Evolutionary conservation across 495 filamentous ascomycete species (phyloP), one percentile per base, ranked within the genome.

Genomic region (Hyaloscypha variabilis): DNA sequence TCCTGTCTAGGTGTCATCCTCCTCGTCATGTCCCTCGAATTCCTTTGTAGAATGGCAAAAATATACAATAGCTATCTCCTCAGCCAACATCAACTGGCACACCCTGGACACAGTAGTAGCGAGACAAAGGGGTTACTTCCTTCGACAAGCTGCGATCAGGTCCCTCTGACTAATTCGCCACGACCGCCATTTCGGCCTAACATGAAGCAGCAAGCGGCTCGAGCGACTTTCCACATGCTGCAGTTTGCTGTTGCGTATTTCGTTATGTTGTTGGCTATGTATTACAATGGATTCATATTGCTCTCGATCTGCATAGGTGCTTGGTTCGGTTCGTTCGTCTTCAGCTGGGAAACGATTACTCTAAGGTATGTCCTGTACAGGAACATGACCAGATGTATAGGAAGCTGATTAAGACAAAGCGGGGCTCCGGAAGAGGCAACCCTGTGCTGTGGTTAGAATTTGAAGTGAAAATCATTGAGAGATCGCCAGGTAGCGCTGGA

Each of bases 241-340:
- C 88, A 91, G 67, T 90, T 92, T 70, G 86, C 84, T 0, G 82
- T 89, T 5, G 88, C 88, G 19, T 93, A 91, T 70, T 83, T 91
- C 69, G 74, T 91, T 62, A 90, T 91, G 88, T 72, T 92, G 60
- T 75, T 84, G n/a, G 69, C 69, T 17, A 78, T 78, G 75, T 74
- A 74, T 60, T 75, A 73, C 46, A 75, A 73, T 61, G 66, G 81
- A 0, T 89, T 87, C 67, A 79, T 88, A 56, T 85, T 89, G 56
- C 81, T 88, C 25, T 82, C 77, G 63, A 88, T 89, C 65, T 77
- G 89, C 49, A 80, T 90, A 39, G 88, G 87, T 2, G 83, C 85
- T 2, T 89, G 82, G 69, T 58, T 89, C 5, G 87, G 86, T 0
- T 77, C 81, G 31, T 85, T 89, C 62, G 67, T 83, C 23, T 90